These are phyloP conservation scores for Psidium guajava DNA, from an alignment of 345 rosid genomes.

Conservation along the genomic window DNA sequence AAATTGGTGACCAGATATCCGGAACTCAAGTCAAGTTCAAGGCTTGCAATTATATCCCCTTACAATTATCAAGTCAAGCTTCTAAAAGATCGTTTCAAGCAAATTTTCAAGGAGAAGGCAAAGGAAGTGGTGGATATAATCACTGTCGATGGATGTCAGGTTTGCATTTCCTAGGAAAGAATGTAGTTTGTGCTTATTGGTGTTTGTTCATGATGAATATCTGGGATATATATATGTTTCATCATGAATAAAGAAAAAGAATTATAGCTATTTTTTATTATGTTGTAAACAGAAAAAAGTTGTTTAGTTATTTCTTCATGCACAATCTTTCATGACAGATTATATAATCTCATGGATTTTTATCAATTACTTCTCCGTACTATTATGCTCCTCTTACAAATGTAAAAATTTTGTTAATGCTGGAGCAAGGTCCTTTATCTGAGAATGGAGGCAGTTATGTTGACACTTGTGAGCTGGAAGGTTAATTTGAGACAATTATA, in stretches of 20 bases:
- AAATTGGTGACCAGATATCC: slow-evolving; percentile 67
- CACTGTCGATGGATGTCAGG: slow-evolving; percentile 98
- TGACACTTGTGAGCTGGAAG: background rate
- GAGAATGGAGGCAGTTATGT: background rate
- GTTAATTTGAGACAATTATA: background rate
- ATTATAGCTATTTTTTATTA: background rate
- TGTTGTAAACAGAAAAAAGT: background rate
- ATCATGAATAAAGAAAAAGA: background rate
- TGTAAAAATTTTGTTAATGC: background rate
- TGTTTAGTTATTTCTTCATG: background rate
- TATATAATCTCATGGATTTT: background rate
- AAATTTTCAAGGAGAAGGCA: slow-evolving; percentile 67
- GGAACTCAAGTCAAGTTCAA: slow-evolving; percentile 78
- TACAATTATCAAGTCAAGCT: slow-evolving; percentile 88
- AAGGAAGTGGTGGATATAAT: slow-evolving; percentile 67
- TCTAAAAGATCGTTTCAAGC: slow-evolving; percentile 63
- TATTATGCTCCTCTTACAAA: background rate
- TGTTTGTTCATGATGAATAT: background rate
- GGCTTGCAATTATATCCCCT: slow-evolving; percentile 86
- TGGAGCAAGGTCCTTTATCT: background rate
- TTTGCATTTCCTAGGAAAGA: slow-evolving; percentile 4
- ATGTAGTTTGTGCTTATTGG: background rate
- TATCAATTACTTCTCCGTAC: background rate
- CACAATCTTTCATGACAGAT: background rate
- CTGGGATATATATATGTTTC: background rate